Evolutionary conservation across 2,329 filamentous ascomycete genomes (phyloP), one percentile per base, ranked within the genome.

Genomic region (Bipolaris bicolor): DNA sequence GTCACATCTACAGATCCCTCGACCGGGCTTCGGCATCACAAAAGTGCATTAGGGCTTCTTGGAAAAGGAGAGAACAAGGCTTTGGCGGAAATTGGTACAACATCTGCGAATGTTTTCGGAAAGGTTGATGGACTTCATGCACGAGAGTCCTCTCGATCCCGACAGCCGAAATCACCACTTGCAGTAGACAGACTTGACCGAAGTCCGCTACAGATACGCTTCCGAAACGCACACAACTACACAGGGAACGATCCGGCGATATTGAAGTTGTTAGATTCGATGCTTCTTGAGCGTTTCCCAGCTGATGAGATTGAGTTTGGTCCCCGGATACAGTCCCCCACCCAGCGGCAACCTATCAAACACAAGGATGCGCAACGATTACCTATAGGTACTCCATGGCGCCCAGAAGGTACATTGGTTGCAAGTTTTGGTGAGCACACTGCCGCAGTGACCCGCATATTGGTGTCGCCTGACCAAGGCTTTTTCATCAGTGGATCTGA

Each of bases 401-500:
- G 87, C 63, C 95, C 95, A 0, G 86, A 88, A 52, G 93, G 95
- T 1, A 88, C 87, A 49, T 82, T 98, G 7, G 89, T 98, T 18
- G 92, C 93, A 1, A 91, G 91, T 1, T 92, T 98, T 70, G 87
- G 90, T 1, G 95, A 99, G 73, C 95, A 99, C 72, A 88, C 83
- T 26, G 91, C 87, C 0, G 86, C 91, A 7, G 86, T 98, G 62
- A 97, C 90, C 69, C 87, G 93, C 9, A 86, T 98, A 10, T 82
- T 90, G 2, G 86, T 92, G 7, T 89, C 95, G 1, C 92, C 94
- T 0, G 95, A 99, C 71, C 94, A 99, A 73, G 81, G 88, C 4
- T 99, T 99, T 78, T 99, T 99, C 76, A 84, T 97, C 55, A 98
- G 95, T 0, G 94, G 88, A 6, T 94, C 93, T 9, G 91, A 97